phyloP scores from a whole-genome alignment of 2,329 filamentous ascomycete genomes.

The Calonectria crousiana region DNA sequence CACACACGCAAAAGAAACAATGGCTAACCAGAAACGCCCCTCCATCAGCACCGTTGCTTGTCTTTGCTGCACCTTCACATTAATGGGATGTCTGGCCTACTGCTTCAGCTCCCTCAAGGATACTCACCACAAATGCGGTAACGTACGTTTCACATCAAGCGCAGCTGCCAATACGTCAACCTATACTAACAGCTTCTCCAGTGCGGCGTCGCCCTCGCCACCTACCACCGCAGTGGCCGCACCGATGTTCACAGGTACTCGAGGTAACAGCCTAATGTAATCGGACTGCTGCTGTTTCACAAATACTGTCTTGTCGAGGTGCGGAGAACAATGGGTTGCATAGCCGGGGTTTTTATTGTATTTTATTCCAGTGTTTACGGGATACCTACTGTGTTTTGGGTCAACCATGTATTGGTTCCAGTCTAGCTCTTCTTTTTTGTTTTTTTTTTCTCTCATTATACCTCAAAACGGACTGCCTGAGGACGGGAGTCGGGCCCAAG shows the following conservation, averaged over 20 bases:
- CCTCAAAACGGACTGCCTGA: background rate
- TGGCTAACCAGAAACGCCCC: background rate
- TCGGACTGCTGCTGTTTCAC: background rate
- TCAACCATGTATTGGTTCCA: background rate
- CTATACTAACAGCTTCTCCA: slow-evolving; percentile 4
- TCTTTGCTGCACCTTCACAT: slow-evolving; percentile 31
- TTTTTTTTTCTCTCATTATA: background rate
- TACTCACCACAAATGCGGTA: slow-evolving; percentile 38
- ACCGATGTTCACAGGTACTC: slow-evolving; percentile 33
- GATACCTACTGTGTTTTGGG: slow-evolving; percentile 6
- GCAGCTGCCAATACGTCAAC: background rate
- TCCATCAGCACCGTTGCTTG: slow-evolving; percentile 32
- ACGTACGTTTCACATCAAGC: slow-evolving; percentile 21
- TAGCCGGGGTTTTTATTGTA: slow-evolving; percentile 8
- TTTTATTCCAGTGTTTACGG: background rate
- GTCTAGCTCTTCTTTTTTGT: background rate
- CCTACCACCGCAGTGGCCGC: slow-evolving; percentile 36
- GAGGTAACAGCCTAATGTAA: slow-evolving; percentile 8
- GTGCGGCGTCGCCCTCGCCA: slow-evolving; percentile 37
- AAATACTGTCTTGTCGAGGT: background rate
- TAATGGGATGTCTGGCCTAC: slow-evolving; percentile 40
- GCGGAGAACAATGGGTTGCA: slow-evolving; percentile 5
- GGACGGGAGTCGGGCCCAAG: background rate
- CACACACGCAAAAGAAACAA: background rate
- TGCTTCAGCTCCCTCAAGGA: slow-evolving; percentile 34